Percentiles rank a stretch among this genome's conserved stretches.
Conservation (phyloP, 176 grass and related monocot genomes). For the Cocos nucifera region DNA sequence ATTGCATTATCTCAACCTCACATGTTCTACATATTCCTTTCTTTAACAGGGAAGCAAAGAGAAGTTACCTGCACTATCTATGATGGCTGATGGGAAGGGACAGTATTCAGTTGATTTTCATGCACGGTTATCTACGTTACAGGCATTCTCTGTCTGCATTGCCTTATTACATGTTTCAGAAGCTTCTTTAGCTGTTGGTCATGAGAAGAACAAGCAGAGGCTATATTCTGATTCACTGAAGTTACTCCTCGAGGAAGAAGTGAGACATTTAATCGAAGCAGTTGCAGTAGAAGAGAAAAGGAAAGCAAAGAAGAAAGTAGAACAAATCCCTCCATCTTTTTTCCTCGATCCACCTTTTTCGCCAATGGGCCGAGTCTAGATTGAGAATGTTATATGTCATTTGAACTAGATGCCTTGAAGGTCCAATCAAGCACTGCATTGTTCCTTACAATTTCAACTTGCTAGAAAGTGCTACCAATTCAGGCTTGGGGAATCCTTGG, state of each 20-base stretch:
- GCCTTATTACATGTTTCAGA: conserved; percentile 75
- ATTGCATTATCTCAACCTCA: neutral
- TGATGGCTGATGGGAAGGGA: conserved; percentile 48
- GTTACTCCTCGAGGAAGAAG: conserved; percentile 85
- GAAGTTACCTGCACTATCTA: conserved; percentile 53
- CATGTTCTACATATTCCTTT: conserved; percentile 4
- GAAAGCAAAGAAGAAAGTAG: conserved; percentile 41
- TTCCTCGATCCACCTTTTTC: conserved; percentile 52
- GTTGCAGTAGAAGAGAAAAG: conserved; percentile 72
- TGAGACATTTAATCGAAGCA: conserved; percentile 69
- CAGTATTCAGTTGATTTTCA: conserved; percentile 79
- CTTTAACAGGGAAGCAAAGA: conserved; percentile 80
- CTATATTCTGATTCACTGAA: conserved; percentile 75
- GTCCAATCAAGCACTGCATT: too few species aligned
- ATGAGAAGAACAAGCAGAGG: conserved; percentile 63
- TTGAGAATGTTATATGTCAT: neutral
- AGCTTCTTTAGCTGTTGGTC: conserved; percentile 40
- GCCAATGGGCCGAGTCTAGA: conserved; percentile 84
- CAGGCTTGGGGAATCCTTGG: too few species aligned
- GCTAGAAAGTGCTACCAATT: too few species aligned
- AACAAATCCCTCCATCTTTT: conserved; percentile 50
- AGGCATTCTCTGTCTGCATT: conserved; percentile 89
- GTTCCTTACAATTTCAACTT: too few species aligned
- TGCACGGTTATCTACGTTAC: conserved; percentile 57
- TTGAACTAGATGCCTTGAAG: too few species aligned